phyloP scores from a whole-genome alignment of 2,329 filamentous ascomycete genomes.

The Xylariales sp. region DNA sequence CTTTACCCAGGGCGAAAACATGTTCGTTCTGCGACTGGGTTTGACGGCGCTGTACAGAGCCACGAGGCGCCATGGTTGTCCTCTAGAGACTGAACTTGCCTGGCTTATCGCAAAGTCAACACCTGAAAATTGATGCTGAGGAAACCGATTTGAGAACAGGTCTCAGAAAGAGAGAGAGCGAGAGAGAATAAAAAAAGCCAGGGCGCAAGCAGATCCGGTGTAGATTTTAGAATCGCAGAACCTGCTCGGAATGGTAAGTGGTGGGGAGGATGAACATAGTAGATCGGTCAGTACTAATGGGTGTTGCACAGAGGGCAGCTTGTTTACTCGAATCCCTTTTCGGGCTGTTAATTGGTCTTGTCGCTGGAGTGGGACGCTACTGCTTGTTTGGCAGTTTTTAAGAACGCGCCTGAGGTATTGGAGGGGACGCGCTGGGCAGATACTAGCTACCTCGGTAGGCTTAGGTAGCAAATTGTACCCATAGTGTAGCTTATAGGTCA shows the following conservation, averaged over 20 bases:
- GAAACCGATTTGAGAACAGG: too few relatives aligned
- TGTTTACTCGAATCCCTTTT: constrained; percentile 34
- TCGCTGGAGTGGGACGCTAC: constrained; percentile 30
- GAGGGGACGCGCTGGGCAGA: constrained; percentile 35
- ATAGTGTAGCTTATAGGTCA: too few relatives aligned
- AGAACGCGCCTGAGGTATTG: constrained; percentile 39
- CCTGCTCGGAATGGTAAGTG: constrained; percentile 1
- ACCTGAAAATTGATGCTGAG: background rate
- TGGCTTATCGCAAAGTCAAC: constrained; percentile 5
- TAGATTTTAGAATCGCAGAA: constrained; percentile 18
- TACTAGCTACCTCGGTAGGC: too few relatives aligned
- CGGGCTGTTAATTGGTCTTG: constrained; percentile 39
- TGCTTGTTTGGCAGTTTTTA: constrained; percentile 13
- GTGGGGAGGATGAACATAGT: constrained; percentile 26
- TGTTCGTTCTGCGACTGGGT: constrained; percentile 57
- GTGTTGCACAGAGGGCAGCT: constrained; percentile 1
- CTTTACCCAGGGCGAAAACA: constrained; percentile 62
- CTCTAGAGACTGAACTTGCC: background rate
- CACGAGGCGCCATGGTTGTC: constrained; percentile 54
- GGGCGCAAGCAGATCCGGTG: background rate
- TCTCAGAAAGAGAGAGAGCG: background rate
- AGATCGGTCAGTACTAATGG: background rate
- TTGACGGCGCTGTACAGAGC: constrained; percentile 52
- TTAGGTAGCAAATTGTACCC: too few relatives aligned
- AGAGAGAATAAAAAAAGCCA: background rate